phyloP scores from a whole-genome alignment of 108 stramenopile genomes.

The Nitzschia sp. region DNA sequence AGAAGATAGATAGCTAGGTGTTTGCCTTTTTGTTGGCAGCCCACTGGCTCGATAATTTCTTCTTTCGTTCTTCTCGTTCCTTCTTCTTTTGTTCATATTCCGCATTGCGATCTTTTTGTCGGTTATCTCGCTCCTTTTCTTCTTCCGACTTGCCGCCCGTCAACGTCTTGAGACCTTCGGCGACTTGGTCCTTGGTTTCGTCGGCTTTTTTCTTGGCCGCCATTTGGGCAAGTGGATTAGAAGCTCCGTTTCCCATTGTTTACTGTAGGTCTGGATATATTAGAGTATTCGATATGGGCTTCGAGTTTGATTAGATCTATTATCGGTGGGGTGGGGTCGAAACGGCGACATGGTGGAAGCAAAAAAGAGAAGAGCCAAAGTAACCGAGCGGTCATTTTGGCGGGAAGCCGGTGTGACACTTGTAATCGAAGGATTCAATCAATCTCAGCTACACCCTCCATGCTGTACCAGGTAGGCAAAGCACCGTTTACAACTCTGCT shows the following conservation, averaged over 20 bases:
- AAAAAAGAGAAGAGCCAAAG: too few relatives aligned
- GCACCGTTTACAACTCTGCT: too few relatives aligned
- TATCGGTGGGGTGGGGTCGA: too few relatives aligned
- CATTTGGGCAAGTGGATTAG: conserved; percentile 3
- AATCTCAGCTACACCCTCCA: too few relatives aligned
- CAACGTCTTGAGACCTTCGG: conserved; percentile 19
- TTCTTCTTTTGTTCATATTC: conserved; percentile 46
- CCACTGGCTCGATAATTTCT: conserved; percentile 40
- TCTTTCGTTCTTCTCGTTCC: conserved; percentile 46
- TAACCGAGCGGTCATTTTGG: too few relatives aligned
- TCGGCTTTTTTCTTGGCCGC: conserved; percentile 37
- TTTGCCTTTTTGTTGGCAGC: conserved; percentile 35
- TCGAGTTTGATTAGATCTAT: too few relatives aligned
- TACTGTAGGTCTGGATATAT: conserved; percentile 1
- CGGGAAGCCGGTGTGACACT: too few relatives aligned
- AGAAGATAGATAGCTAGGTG: conserved; percentile 3
- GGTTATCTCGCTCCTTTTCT: conserved; percentile 22
- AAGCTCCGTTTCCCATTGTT: conserved; percentile 43
- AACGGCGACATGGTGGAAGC: too few relatives aligned
- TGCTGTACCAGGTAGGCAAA: too few relatives aligned
- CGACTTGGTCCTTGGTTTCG: conserved; percentile 14
- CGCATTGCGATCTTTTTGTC: conserved; percentile 26
- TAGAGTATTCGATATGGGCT: too few relatives aligned
- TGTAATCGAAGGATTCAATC: too few relatives aligned
- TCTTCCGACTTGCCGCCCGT: conserved; percentile 28